Evolutionary conservation across 2,329 filamentous ascomycete genomes (phyloP).

Genomic region (Fusarium nematophilum): DNA sequence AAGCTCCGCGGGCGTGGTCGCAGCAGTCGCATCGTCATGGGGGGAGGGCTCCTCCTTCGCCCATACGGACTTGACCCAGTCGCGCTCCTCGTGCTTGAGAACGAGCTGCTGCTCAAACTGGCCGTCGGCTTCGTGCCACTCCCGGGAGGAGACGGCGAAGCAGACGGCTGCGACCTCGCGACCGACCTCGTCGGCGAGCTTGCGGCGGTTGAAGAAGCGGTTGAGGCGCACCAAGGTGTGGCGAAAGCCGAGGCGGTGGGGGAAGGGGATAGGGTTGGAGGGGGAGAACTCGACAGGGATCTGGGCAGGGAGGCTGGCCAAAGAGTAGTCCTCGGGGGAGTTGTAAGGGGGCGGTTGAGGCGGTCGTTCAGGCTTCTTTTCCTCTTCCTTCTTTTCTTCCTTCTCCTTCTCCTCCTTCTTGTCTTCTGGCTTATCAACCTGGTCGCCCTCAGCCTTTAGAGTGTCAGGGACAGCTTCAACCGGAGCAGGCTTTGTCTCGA

Average conservation of each 20-base stretch:
- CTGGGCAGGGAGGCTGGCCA: slow-evolving; percentile 70
- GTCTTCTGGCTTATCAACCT: slow-evolving; percentile 51
- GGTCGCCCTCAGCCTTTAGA: slow-evolving; percentile 41
- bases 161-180: slow-evolving; percentile 89
- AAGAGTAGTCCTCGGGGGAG: slow-evolving; percentile 75
- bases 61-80: slow-evolving; percentile 87
- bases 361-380: slow-evolving; percentile 67
- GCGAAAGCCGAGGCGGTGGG: slow-evolving; percentile 91
- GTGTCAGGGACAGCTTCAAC: slow-evolving; percentile 40
- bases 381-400: slow-evolving; percentile 55
- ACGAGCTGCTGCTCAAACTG: slow-evolving; percentile 60
- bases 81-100: slow-evolving; percentile 77
- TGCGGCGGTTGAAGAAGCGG: slow-evolving; percentile 86
- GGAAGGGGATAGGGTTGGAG: slow-evolving; percentile 78
- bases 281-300: slow-evolving; percentile 80
- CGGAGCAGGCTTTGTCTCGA: slow-evolving; percentile 39
- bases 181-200: slow-evolving; percentile 88
- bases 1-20: slow-evolving; percentile 47
- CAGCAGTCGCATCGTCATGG: slow-evolving; percentile 56
- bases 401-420: slow-evolving; percentile 43
- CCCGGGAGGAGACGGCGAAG: slow-evolving; percentile 68
- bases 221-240: slow-evolving; percentile 89
- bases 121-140: slow-evolving; percentile 58
- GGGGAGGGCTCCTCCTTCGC: slow-evolving; percentile 61
- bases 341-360: slow-evolving; percentile 80